Conservation (phyloP, 2,329 filamentous ascomycete species). For the Aspergillus awamori region DNA sequence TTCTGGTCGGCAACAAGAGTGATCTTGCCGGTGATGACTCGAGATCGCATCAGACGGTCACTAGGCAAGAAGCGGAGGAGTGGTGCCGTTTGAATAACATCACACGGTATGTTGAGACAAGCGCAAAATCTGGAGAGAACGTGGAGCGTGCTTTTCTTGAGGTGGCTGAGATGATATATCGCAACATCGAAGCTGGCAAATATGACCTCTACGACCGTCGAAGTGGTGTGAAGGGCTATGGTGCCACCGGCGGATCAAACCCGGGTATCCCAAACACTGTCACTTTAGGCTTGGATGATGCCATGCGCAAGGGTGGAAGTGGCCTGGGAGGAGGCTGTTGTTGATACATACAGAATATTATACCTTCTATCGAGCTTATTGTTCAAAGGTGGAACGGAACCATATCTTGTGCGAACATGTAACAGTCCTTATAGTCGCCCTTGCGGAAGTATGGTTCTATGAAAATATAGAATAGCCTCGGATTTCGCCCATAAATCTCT, state of each 20-base stretch:
- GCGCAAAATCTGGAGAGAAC: conserved; percentile 90
- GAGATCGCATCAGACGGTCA: conserved; percentile 66
- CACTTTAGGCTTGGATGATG: conserved; percentile 51
- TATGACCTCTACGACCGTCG: conserved; percentile 93
- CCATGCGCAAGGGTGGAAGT: conserved; percentile 46
- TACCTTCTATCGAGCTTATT: not conserved
- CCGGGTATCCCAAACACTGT: conserved; percentile 44
- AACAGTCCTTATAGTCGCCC: too few species aligned
- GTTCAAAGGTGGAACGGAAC: not conserved
- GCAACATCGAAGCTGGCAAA: conserved; percentile 92
- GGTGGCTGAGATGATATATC: conserved; percentile 92
- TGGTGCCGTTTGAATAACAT: conserved; percentile 88
- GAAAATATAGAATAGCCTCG: too few species aligned
- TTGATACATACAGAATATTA: conserved; percentile 17
- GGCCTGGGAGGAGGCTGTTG: conserved; percentile 44
- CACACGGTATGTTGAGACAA: conserved; percentile 93
- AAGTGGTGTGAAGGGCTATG: conserved; percentile 78
- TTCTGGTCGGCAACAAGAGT: conserved; percentile 93
- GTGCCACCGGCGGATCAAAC: conserved; percentile 42
- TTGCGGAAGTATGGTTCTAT: too few species aligned
- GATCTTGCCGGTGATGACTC: conserved; percentile 67
- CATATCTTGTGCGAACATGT: not conserved
- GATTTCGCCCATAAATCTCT: too few species aligned
- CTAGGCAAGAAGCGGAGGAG: conserved; percentile 77
- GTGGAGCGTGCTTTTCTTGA: conserved; percentile 92